A percentile compares a stretch with the other conserved stretches of the same genome.
Evolutionary conservation across 2,329 filamentous ascomycete genomes (phyloP).

Genomic region (Diplocarpon mali): DNA sequence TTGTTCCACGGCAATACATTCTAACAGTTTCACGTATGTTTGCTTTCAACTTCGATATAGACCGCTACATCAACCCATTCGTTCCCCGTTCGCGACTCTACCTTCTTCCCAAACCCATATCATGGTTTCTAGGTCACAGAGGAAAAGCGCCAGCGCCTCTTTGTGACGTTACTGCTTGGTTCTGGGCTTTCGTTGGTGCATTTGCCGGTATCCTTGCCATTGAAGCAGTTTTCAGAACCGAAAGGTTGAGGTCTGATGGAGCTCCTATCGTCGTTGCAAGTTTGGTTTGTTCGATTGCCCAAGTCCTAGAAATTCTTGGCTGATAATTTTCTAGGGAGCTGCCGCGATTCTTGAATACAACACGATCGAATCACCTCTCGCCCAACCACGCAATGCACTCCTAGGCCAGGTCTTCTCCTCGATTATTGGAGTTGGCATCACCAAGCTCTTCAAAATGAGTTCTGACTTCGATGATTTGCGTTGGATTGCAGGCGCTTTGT

Average conservation of each 20-base stretch:
- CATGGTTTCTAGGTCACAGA: conserved; percentile 59
- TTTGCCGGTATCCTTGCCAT: conserved; percentile 51
- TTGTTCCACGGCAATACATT: neutral
- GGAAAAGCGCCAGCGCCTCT: conserved; percentile 27
- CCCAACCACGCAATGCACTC: conserved; percentile 61
- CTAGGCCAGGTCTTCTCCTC: conserved; percentile 55
- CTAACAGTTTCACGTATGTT: neutral
- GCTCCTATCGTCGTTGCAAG: conserved; percentile 56
- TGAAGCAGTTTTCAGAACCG: conserved; percentile 41
- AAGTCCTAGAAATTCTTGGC: neutral
- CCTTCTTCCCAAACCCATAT: conserved; percentile 51
- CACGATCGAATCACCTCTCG: conserved; percentile 58
- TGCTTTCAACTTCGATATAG: conserved; percentile 51
- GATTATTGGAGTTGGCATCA: conserved; percentile 47
- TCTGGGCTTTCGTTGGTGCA: conserved; percentile 55
- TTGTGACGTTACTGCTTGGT: conserved; percentile 47
- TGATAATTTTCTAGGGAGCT: conserved; percentile 38
- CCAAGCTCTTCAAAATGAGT: conserved; percentile 49
- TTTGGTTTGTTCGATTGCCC: conserved; percentile 37
- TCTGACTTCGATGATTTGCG: conserved; percentile 40
- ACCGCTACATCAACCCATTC: conserved; percentile 61
- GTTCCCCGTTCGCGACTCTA: conserved; percentile 55
- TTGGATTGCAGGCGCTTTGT: conserved; percentile 54
- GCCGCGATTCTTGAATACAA: conserved; percentile 68
- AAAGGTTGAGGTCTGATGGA: conserved; percentile 39